Evolutionary conservation across 345 rosid species (phyloP), one percentile per base, ranked within the genome.

Genomic region (Salix suchowensis): DNA sequence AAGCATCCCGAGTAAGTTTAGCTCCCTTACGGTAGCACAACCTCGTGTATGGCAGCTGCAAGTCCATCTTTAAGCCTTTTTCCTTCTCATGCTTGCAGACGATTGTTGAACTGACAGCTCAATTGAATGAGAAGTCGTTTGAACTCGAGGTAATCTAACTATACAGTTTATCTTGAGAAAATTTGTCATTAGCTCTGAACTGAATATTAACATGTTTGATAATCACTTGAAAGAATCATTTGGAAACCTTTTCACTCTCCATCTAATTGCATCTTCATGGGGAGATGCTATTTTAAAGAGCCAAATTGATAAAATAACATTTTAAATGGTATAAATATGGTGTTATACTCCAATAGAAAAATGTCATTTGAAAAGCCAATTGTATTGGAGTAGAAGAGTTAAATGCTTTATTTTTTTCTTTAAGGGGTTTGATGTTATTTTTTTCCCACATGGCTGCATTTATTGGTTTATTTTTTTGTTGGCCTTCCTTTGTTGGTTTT

Each of bases 111-210:
- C 84, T 96, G 84, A 84, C 80, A 78, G 91, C 85, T 50, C 95
- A 92, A 82, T 82, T 96, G 82, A 90, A 89, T 87, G 99, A 93
- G 85, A 93, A 92, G 85, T 92, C 97, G 54, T 91, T 96, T 65
- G 98, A 92, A 82, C 98, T 96, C 46, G 92, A 96, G 99, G 99
- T 96, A 74, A 86, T 74, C 48, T 5, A 46, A 71, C 79, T 78
- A 48, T 70, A 42, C 69, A 62, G 32, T 7, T 81, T 74, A 44
- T 46, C 40, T 36, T 60, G 9, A 44, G 50, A 71, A 71, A 76
- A 42, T 7, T 12, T 72, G 24, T 52, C 28, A 39, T 50, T 40
- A 24, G 28, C 62, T 77, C 68, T 34, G 52, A 66, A 37, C 34
- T 61, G 60, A 54, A 68, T 24, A 12, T 30, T 46, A 34, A 62